These are phyloP conservation scores for Periconia macrospinosa DNA, from an alignment of 2,329 filamentous ascomycete genomes.

Conservation along the genomic window DNA sequence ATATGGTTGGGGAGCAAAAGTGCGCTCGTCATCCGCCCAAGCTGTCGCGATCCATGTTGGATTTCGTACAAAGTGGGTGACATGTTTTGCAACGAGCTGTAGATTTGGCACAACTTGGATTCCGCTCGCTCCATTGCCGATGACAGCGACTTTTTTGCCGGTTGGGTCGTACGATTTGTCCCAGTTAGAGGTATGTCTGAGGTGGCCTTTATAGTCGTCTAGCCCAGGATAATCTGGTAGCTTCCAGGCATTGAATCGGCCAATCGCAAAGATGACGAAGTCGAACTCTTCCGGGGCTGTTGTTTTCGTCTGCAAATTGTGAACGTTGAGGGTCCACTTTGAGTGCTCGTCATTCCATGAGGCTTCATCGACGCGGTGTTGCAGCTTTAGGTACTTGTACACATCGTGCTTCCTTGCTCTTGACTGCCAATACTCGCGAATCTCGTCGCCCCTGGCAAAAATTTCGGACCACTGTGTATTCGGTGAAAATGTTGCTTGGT, in stretches of 20 bases:
- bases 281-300: conserved; percentile 28
- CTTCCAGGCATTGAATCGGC: conserved; percentile 27
- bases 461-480: conserved; percentile 49
- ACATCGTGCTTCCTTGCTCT: conserved; percentile 45
- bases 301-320: conserved; percentile 49
- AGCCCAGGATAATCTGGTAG: conserved; percentile 31
- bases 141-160: conserved; percentile 61
- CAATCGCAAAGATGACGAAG: conserved; percentile 42
- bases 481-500: conserved; percentile 47
- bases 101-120: conserved; percentile 65
- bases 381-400: conserved; percentile 42
- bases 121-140: conserved; percentile 66
- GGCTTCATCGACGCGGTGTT: conserved; percentile 42
- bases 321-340: conserved; percentile 64
- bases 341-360: conserved; percentile 42
- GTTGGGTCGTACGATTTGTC: conserved; percentile 50
- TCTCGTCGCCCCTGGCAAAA: conserved; percentile 46
- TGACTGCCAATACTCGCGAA: conserved; percentile 46
- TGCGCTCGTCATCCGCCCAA: conserved; percentile 52
- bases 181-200: conserved; percentile 37
- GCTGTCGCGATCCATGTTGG: conserved; percentile 61
- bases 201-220: conserved; percentile 29
- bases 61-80: conserved; percentile 59
- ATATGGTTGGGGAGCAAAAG: conserved; percentile 47
- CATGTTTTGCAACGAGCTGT: conserved; percentile 54